phyloP scores from a whole-genome alignment of 371 early-diverging fungal genomes.

The Basidiobolus meristosporus region DNA sequence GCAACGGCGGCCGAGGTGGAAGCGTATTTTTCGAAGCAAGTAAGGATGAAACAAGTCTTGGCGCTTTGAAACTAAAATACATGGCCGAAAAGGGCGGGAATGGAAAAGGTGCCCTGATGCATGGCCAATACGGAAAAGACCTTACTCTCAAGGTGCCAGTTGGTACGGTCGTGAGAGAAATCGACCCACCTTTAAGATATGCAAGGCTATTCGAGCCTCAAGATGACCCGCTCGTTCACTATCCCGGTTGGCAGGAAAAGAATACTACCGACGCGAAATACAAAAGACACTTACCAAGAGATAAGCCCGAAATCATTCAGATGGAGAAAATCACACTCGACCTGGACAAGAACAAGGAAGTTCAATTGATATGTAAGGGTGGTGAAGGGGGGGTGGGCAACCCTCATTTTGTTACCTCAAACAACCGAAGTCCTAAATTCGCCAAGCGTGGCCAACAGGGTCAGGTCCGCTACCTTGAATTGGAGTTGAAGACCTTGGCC shows the following conservation, averaged over 20 bases:
- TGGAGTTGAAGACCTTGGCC: constrained; percentile 91
- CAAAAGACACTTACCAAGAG: too few relatives aligned
- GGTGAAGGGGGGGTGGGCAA: constrained; percentile 71
- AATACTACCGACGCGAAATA: too few relatives aligned
- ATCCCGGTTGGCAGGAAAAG: constrained; percentile 3
- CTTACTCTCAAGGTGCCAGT: constrained; percentile 68
- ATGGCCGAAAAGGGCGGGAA: constrained; percentile 51
- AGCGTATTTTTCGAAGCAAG: constrained; percentile 52
- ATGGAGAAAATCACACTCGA: too few relatives aligned
- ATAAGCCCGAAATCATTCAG: too few relatives aligned
- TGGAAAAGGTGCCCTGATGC: constrained; percentile 60
- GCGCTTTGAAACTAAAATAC: constrained; percentile 28
- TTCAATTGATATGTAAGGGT: constrained; percentile 34
- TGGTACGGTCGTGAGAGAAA: constrained; percentile 72
- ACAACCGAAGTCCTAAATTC: constrained; percentile 62
- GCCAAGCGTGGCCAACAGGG: constrained; percentile 73
- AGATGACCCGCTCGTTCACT: constrained; percentile 10
- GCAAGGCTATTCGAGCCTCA: constrained; percentile 2
- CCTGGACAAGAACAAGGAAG: constrained; percentile 11
- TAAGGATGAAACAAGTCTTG: constrained; percentile 54
- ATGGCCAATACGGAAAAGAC: constrained; percentile 64
- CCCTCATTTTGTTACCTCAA: constrained; percentile 57
- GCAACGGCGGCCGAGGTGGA: constrained; percentile 76
- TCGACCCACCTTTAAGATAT: too few relatives aligned
- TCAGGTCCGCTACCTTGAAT: constrained; percentile 38